Evolutionary conservation across 169 alveolate species (phyloP), one percentile per base, ranked within the genome.

Genomic region (Cryptosporidium baileyi): DNA sequence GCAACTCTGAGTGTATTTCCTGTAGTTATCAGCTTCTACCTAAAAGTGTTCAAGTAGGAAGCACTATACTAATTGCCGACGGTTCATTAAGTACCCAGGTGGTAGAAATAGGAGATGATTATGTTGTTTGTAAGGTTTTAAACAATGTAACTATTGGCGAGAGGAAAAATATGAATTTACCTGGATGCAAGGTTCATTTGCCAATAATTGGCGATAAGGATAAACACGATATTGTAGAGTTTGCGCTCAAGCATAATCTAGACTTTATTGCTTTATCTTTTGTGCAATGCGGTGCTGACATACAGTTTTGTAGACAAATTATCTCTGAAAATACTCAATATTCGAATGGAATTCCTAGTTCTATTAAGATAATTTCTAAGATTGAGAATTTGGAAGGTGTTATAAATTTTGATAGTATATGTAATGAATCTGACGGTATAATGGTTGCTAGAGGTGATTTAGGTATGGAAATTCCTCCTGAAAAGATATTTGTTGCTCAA

Each of bases 401-500:
- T 45, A 89, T 94, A 38, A 96, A 96, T 89, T 96, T 95, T 57
- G 99, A 97, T 82, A 97, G 95, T 44, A 97, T 97, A 80, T 93
- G 97, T 36, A 95, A 91, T 17, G 98, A 89, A 67, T 67, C 98
- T 15, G 99, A 98, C 91, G 99, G 99, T 15, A 94, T 98, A 80
- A 97, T 97, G 99, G 97, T 98, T 11, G 99, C 99, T 9, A 92
- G 99, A 60, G 99, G 99, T 28, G 99, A 97, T 88, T 88, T 98
- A 63, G 99, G 99, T 34, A 96, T 97, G 99, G 99, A 97, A 81
- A 97, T 98, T 44, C 98, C 99, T 2, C 95, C 98, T 9, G 99
- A 97, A 80, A 96, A 97, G 80, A 99, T 97, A 47, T 96, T 96
- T 94, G 90, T 96, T 54, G 98, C 98, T 28, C 99, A 97, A 94